These are phyloP conservation scores for Knoxdaviesia capensis DNA, from an alignment of 2,329 filamentous ascomycete species.

Conservation along the genomic window DNA sequence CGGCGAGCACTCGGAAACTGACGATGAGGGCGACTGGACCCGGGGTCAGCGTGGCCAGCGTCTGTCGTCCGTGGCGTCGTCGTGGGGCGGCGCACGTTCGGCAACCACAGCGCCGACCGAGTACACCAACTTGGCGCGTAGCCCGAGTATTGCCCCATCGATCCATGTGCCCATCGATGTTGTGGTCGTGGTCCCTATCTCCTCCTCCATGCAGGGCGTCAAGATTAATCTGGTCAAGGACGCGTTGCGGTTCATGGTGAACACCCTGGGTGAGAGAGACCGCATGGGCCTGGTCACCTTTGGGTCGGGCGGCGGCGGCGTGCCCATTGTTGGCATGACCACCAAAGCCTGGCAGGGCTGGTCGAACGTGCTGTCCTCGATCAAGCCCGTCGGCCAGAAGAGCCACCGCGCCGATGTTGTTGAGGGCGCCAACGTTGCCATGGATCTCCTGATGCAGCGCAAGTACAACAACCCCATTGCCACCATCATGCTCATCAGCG, in stretches of 20 bases:
- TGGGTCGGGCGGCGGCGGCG: conserved; percentile 79
- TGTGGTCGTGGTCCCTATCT: conserved; percentile 90
- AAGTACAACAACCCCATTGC: conserved; percentile 91
- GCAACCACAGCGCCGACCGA: conserved; percentile 79
- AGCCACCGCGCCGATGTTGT: conserved; percentile 91
- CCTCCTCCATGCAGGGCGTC: conserved; percentile 96
- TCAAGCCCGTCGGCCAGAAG: conserved; percentile 89
- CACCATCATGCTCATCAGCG: conserved; percentile 90
- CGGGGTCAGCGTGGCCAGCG: conserved; percentile 41
- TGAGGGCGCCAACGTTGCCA: conserved; percentile 91
- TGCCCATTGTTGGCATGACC: conserved; percentile 95
- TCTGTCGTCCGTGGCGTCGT: conserved; percentile 65
- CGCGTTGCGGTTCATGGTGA: conserved; percentile 77
- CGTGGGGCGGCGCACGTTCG: conserved; percentile 65
- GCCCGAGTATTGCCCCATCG: conserved; percentile 22
- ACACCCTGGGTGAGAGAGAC: conserved; percentile 75
- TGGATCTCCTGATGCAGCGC: conserved; percentile 96
- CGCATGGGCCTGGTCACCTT: conserved; percentile 96
- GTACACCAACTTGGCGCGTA: conserved; percentile 55
- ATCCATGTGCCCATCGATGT: conserved; percentile 86
- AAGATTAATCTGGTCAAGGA: conserved; percentile 92
- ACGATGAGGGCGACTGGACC: conserved; percentile 42
- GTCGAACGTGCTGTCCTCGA: conserved; percentile 67
- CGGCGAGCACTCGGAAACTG: conserved; percentile 56
- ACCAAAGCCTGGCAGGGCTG: conserved; percentile 87